A percentile compares a stretch with the other conserved stretches of the same genome.
These are phyloP conservation scores for Beta vulgaris DNA, from an alignment of 148 eudicot genomes.

Conservation along the genomic window DNA sequence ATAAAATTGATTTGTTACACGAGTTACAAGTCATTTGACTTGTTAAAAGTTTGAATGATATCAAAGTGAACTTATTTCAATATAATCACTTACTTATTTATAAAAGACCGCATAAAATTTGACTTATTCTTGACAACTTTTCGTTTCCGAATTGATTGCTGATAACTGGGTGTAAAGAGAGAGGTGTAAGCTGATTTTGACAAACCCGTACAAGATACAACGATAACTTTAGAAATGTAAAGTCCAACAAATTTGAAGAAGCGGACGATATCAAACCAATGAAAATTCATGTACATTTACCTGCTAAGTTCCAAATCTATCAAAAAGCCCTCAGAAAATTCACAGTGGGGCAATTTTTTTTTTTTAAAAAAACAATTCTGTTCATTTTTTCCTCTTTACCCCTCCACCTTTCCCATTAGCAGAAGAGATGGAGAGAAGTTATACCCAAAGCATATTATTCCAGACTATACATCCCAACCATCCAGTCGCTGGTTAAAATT, in stretches of 20 bases:
- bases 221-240: background rate
- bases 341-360: slow-evolving; percentile 1
- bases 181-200: background rate
- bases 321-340: slow-evolving; percentile 7
- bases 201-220: background rate
- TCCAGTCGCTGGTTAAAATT: slow-evolving; percentile 63
- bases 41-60: too few relatives aligned
- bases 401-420: background rate
- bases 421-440: background rate
- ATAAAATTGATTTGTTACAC: too few relatives aligned
- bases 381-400: background rate
- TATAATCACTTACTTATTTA: too few relatives aligned
- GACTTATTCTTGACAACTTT: too few relatives aligned
- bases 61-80: too few relatives aligned
- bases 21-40: too few relatives aligned
- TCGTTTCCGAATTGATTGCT: background rate
- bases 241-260: background rate
- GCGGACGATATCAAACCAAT: slow-evolving; percentile 4
- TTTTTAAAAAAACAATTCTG: background rate
- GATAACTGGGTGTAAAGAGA: background rate
- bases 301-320: slow-evolving; percentile 1
- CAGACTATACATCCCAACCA: slow-evolving; percentile 88
- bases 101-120: too few relatives aligned
- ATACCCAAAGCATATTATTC: slow-evolving; percentile 9
- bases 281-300: slow-evolving; percentile 19